Base-by-base conservation (phyloP, 2,329 filamentous ascomycete genomes). In the Sarocladium brachiariae region DNA sequence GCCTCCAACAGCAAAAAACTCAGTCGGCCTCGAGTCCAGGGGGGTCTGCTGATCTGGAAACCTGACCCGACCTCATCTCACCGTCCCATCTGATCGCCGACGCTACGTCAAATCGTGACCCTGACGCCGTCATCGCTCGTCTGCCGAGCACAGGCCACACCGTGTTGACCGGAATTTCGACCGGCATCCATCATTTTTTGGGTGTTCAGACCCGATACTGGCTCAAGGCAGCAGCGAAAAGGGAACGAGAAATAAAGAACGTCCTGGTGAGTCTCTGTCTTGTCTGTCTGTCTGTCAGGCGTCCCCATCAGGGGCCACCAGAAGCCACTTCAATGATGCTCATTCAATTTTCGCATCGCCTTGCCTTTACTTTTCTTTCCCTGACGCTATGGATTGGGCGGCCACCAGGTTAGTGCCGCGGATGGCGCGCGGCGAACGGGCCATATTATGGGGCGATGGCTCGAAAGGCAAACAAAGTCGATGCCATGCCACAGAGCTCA, bases 101-200 rank as follows among this genome's bases (percentile, higher is more conserved):
- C 43, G 43, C 43, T 47, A 47, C 43, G 43, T 47, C 43, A 47
- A 47, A 47, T 47, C 43, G 27, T 23, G 43, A 47, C 43, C 43
- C 43, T 47, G 43, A 47, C 43, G 43, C 43, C 43, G 43, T 47
- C 43, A 47, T 47, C 43, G 27, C 43, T 25, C 43, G 43, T 47
- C 16, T 33, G 43, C 43, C 43, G 43, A 47, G 43, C 43, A 47
- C 25, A 33, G 43, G 27, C 25, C 43, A 47, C 43, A 47, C 27
- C 43, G 27, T 21, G 43, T 33, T 47, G 43, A 47, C 43, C 27
- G 43, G 43, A 31, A 47, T 47, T 19, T 33, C 10, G 27, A 47
- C 43, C 21, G 39, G 27, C 27, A 31, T 47, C 43, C 16, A 19
- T 33, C 43, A 47, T 31, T 47, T 9, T 45, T 47, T 47, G 43